phyloP scores from a whole-genome alignment of 106 monocot species.

The Alisma plantagoaquatica region DNA sequence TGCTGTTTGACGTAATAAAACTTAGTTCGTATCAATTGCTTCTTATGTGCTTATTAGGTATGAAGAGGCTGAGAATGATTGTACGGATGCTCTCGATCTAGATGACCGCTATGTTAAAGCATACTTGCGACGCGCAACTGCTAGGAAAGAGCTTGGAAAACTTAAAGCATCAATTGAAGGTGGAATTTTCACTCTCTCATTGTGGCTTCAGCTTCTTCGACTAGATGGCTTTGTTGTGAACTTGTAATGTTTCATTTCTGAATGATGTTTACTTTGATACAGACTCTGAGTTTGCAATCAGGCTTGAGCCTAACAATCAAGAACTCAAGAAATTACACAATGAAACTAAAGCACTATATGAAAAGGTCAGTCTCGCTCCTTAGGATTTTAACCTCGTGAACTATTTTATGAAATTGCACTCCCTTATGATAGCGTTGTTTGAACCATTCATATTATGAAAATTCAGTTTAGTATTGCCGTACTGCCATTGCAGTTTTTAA shows the following conservation, averaged over 20 bases:
- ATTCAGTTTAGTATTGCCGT: too few species aligned
- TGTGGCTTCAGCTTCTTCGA: not conserved
- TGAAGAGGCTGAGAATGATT: constrained; percentile 86
- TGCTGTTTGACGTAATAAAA: too few species aligned
- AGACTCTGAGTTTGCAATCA: constrained; percentile 93
- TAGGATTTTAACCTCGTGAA: not conserved
- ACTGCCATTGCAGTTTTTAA: too few species aligned
- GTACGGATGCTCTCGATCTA: constrained; percentile 84
- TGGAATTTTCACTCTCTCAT: constrained; percentile 19
- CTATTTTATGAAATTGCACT: too few species aligned
- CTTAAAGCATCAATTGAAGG: constrained; percentile 79
- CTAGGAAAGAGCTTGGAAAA: constrained; percentile 90
- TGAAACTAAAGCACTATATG: constrained; percentile 63
- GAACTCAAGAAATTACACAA: constrained; percentile 72
- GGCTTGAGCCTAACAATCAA: constrained; percentile 89
- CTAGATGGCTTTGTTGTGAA: not conserved
- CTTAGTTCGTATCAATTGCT: too few species aligned
- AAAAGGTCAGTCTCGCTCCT: constrained; percentile 28
- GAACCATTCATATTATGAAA: too few species aligned
- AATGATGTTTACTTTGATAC: not conserved
- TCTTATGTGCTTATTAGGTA: too few species aligned
- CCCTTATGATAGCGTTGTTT: too few species aligned
- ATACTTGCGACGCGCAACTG: constrained; percentile 92
- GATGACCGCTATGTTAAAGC: constrained; percentile 97
- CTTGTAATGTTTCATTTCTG: not conserved